Evolutionary conservation across 352 stramenopile genomes (phyloP), one percentile per base, ranked within the genome.

Genomic region (Phytophthora pluvialis): DNA sequence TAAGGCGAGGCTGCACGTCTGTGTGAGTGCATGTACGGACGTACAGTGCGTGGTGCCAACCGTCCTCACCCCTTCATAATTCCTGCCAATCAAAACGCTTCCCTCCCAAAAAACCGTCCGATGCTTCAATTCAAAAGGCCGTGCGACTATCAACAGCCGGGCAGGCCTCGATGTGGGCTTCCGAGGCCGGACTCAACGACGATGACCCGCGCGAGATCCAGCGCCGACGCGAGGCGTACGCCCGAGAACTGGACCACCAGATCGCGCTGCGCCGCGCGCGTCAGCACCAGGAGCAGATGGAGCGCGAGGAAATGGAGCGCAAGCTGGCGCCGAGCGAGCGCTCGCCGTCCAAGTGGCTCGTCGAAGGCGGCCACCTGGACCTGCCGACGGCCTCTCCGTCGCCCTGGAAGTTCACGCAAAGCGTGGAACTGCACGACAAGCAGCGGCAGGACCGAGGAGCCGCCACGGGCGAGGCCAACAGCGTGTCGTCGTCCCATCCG

Each of bases 321-420:
- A 78, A 77, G 46, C 73, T 90, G 21, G 62, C 69, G 33, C 81
- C 60, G 8, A 73, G 72, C 54, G 78, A 86, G 38, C 67, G 59
- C 31, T 91, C 85, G 25, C 85, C 85, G 29, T 70, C 81, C 42
- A 90, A 89, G 53, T 93, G 85, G 85, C 77, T 90, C 50, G 75
- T 83, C 26, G 78, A 93, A 45, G 81, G 80, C 52, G 83, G 85
- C 28, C 70, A 77, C 32, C 60, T 74, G 42, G 71, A 82, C 25
- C 8, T 33, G 5, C 57, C 63, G 0, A 15, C 40, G 15, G 53
- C 56, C 6, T 64, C 70, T 8, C 46, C 42, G 25, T 64, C 60
- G 12, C 53, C 63, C 3, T 75, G 55, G 68, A 72, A 53, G 31
- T 55, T 64, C 45, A 38, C 50, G 32, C 53, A 67, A 32, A 64